Evolutionary conservation across 495 filamentous ascomycete species (phyloP), one percentile per base, ranked within the genome.

Genomic region (Neurospora sp.): DNA sequence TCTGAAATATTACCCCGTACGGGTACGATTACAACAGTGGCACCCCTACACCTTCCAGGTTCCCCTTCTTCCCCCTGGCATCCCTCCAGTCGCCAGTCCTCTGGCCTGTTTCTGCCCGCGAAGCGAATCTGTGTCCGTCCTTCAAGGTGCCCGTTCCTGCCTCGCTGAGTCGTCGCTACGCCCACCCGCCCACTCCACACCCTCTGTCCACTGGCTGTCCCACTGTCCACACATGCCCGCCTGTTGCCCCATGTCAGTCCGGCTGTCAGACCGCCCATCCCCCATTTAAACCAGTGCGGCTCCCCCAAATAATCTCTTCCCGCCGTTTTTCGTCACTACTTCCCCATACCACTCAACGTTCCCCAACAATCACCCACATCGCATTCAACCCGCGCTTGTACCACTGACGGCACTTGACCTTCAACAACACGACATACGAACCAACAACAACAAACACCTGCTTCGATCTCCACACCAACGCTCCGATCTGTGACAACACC

Each of bases 251-350:
- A 48, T 70, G 68, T 44, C 65, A 69, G 76, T 76, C 77, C 72
- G 72, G 65, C 45, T 74, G 74, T 73, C 73, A 74, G 73, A 69
- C 76, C 68, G 76, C 75, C 73, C 74, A 39, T 73, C 71, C 75
- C 75, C 78, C 78, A 78, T 80, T 80, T 80, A 80, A 80, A 78
- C 79, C 79, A 76, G 76, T 75, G 75, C 76, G 75, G 79, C 76
- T 76, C 72, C 78, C 75, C 76, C 76, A 78, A 77, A 76, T 74
- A 73, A 70, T 68, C 73, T 70, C 75, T 53, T 73, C 74, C 68
- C 71, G 59, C 53, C 53, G 27, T 65, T 75, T 75, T 78, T 70
- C 74, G 76, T 74, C 53, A 65, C 27, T 75, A 72, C 78, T 79
- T 79, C 79, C 77, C 78, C 75, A 80, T 79, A 76, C 76, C 70